Evolutionary conservation across 2,329 filamentous ascomycete species (phyloP), one percentile per base, ranked within the genome.

Genomic region (Ophiostoma tasmaniense): DNA sequence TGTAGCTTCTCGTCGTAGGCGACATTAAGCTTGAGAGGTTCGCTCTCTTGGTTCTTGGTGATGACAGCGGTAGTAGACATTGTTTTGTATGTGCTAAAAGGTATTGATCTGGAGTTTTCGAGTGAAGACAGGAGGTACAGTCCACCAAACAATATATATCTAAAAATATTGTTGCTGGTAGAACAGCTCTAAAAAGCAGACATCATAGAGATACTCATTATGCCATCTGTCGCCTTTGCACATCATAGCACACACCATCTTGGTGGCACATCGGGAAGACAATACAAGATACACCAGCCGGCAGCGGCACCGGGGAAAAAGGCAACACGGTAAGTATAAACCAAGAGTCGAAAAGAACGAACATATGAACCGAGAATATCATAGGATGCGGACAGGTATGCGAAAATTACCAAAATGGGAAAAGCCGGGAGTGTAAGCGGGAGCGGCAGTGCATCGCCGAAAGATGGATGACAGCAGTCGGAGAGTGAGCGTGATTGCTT

Each of bases 1-100:
- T 55, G 50, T 10, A 55, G n/a, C 50, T 55, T 55, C 50, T 55
- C 50, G 50, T 55, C 50, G 50, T 55, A 55, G 50, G 50, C 50
- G 11, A 55, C n/a, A 10, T 55, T 55, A 13, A 55, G 50, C n/a
- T 55, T 55, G 50, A 55, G 22, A 25, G 50, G 50, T 22, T 55
- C n/a, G n/a, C 50, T 55, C 50, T 25, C 50, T 10, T 55, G n/a
- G n/a, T n/a, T 55, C 50, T 55, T 55, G 50, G 50, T 25, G 50
- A 55, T 22, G 10, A 55, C 50, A 55, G 50, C 17, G 11, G 50
- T 45, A 14, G 33, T 11, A 52, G 33, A 50, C 28, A 55, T 55
- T 55, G 50, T 55, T 22, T 1, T 22, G n/a, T 55, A 22, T 55
- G 22, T 28, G 22, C 10, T 55, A 10, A 11, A 1, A 4, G 50